Percentiles rank a stretch among this genome's conserved stretches.
These are phyloP conservation scores for Gentiana dahurica DNA, from an alignment of 257 asterid genomes.

Conservation along the genomic window DNA sequence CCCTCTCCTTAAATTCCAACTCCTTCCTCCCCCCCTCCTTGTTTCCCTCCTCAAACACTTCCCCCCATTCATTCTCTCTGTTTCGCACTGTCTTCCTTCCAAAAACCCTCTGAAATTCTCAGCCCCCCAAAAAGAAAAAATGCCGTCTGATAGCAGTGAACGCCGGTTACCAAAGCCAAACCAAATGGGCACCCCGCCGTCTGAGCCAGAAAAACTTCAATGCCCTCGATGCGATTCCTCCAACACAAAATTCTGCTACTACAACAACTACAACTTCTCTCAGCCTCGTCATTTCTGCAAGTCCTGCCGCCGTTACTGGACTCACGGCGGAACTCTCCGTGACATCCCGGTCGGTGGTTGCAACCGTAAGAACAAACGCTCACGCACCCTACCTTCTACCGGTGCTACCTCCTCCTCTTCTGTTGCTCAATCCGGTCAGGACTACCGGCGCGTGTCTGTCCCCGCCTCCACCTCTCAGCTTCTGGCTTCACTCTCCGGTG, in stretches of 20 bases:
- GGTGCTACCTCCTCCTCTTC: constrained; percentile 11
- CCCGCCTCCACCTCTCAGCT: constrained; percentile 25
- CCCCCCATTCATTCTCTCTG: background rate
- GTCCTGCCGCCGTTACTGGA: constrained; percentile 98
- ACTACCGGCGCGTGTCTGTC: constrained; percentile 33
- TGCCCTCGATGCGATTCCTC: constrained; percentile 94
- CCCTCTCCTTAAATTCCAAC: constrained; percentile 3
- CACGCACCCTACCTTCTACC: constrained; percentile 26
- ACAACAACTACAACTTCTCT: constrained; percentile 91
- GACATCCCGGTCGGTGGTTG: constrained; percentile 95
- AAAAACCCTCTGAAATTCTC: no score
- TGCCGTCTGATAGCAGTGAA: constrained; percentile 43
- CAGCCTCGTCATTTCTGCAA: constrained; percentile 96
- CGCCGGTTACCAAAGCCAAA: constrained; percentile 23
- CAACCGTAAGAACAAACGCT: constrained; percentile 76
- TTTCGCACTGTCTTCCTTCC: no score
- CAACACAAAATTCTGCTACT: constrained; percentile 90
- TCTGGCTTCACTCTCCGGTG: constrained; percentile 28
- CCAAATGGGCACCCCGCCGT: constrained; percentile 57
- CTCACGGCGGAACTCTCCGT: constrained; percentile 93
- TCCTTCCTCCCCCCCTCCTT: constrained; percentile 12
- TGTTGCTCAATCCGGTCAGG: constrained; percentile 19
- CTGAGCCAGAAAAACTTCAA: constrained; percentile 81
- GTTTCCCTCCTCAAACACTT: constrained; percentile 2
- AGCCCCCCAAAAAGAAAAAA: background rate